Evolutionary conservation across 345 rosid species (phyloP).

Genomic region (Acer saccharum): DNA sequence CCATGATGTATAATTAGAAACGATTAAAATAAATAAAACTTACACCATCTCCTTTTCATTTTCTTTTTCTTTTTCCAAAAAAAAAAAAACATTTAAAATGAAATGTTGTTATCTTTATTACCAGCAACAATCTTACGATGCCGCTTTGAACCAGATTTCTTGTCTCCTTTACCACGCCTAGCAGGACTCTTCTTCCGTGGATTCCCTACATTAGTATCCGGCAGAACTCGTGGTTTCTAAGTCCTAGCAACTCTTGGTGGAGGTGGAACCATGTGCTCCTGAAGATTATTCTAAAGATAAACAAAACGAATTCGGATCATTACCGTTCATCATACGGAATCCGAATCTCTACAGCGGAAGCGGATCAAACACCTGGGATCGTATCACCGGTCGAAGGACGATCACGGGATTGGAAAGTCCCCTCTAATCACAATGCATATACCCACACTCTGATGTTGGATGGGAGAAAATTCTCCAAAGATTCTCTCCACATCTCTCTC

Average conservation of each 20-base stretch:
- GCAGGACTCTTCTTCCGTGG: conserved; percentile 42
- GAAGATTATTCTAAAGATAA: no score
- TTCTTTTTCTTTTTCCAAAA: neutral
- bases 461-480: no score
- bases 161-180: conserved; percentile 51
- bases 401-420: no score
- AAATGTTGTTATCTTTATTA: conserved; percentile 35
- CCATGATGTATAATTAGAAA: conserved; percentile 13
- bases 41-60: neutral
- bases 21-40: neutral
- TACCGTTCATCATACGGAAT: no score
- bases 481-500: no score
- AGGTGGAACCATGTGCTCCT: conserved; percentile 69
- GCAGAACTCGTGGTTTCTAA: conserved; percentile 31
- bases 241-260: conserved; percentile 37
- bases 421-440: no score
- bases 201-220: conserved; percentile 19
- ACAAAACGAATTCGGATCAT: no score
- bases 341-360: no score
- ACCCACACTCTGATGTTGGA: no score
- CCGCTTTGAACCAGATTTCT: conserved; percentile 47
- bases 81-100: neutral
- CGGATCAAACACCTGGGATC: no score
- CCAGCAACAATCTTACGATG: conserved; percentile 65
- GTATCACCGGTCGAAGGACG: no score